Base-by-base conservation (phyloP, 1,284 basidiomycete species). In the Ceratobasidium sp. region DNA sequence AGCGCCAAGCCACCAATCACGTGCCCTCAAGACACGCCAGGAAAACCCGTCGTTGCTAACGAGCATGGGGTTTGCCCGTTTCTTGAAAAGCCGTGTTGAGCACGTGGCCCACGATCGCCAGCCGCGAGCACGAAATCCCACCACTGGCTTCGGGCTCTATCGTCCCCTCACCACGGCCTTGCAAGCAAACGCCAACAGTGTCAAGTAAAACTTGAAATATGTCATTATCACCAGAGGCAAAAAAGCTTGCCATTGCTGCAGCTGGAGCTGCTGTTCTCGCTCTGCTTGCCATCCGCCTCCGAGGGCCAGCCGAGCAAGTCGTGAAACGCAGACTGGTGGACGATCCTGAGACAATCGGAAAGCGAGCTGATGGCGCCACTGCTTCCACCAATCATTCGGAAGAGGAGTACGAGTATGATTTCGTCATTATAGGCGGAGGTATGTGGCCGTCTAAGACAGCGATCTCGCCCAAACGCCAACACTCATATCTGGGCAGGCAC, bases 351-450 rank as follows among this genome's bases (percentile, higher is more conserved):
- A 27, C 24, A 24, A 13, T 72, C 7, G 69, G 69, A 11, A 46
- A 39, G 31, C 22, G 16, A 22, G 56, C n/a, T 16, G 22, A 34
- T 19, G 34, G 16, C 19, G 48, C 5, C n/a, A 24, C 19, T 24
- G 2, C 16, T 4, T 24, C 27, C 0, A 29, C 11, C 14, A 16
- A 51, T 3, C 49, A n/a, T 29, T 13, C 39, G 22, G 24, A 29
- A 27, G 69, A 58, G 6, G 46, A 72, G 7, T 14, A 43, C 37
- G 34, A 46, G 22, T 72, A 61, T n/a, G 69, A 72, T 51, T 72
- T 72, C 46, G 41, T 72, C 58, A 53, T 72, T 27, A 41, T 72
- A 24, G 69, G 69, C 7, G 69, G 69, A 19, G 69, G 69, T 72
- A 71, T 29, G 29, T 5, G 31, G 14, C 27, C n/a, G n/a, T 34